These are phyloP conservation scores for Alternaria arborescens DNA, from an alignment of 2,329 filamentous ascomycete genomes.

Conservation along the genomic window DNA sequence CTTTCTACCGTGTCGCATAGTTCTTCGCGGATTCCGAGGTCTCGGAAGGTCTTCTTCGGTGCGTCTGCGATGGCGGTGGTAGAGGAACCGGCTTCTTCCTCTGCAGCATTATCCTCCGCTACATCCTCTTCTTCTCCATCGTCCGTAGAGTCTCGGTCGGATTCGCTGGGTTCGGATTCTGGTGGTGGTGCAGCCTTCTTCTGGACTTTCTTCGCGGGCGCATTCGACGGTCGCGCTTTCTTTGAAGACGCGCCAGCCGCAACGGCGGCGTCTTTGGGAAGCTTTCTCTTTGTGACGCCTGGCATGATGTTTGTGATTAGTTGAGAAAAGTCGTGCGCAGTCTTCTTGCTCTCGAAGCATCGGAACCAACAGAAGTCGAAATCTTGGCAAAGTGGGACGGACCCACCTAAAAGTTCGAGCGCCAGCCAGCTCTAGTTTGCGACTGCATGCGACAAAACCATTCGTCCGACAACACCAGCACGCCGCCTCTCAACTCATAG, in stretches of 20 bases:
- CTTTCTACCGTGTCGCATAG: conserved; percentile 87
- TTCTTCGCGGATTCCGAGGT: conserved; percentile 81
- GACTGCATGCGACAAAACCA: conserved; percentile 7
- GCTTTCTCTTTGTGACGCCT: conserved; percentile 55
- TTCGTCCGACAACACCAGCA: not conserved
- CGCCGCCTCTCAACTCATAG: not conserved
- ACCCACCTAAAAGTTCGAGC: conserved; percentile 20
- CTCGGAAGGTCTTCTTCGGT: conserved; percentile 70
- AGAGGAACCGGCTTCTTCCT: conserved; percentile 5
- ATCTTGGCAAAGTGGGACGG: conserved; percentile 21
- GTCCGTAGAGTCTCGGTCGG: conserved; percentile 18
- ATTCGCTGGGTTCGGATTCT: conserved; percentile 39
- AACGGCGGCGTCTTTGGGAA: conserved; percentile 29
- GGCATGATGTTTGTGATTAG: conserved; percentile 44
- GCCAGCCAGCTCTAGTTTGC: conserved; percentile 12
- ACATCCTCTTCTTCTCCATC: conserved; percentile 15
- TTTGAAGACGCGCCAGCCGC: conserved; percentile 22
- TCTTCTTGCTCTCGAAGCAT: not conserved
- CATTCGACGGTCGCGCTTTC: conserved; percentile 28
- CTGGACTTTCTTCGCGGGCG: conserved; percentile 19
- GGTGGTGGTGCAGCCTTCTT: conserved; percentile 24
- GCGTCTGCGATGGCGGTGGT: conserved; percentile 31
- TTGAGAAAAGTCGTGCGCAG: conserved; percentile 9
- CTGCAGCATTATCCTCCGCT: not conserved
- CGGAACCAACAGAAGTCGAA: conserved; percentile 9